Conservation (phyloP, 805 yeast genomes). For the Hanseniaspora hatyaiensis region DNA sequence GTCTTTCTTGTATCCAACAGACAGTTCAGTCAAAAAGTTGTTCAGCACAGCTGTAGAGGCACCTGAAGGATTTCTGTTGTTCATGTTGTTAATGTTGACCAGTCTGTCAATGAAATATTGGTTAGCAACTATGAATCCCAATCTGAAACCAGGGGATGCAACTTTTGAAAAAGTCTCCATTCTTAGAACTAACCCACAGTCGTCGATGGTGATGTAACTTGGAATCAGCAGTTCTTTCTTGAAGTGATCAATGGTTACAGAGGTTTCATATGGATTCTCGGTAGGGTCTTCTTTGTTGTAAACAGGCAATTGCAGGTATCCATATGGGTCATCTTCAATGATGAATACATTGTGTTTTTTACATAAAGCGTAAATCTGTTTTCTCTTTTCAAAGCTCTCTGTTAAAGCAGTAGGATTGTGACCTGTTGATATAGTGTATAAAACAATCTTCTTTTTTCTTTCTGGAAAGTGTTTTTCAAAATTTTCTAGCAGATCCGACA, state of each 20-base stretch:
- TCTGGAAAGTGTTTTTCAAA: constrained; percentile 43
- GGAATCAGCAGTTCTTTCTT: constrained; percentile 36
- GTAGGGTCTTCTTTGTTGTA: constrained; percentile 26
- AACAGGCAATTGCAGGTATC: constrained; percentile 42
- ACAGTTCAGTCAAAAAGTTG: constrained; percentile 38
- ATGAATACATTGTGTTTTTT: constrained; percentile 46
- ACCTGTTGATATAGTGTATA: constrained; percentile 59
- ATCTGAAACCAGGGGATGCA: constrained; percentile 55
- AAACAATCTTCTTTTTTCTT: constrained; percentile 40
- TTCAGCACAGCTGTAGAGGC: constrained; percentile 45
- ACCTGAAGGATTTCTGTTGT: constrained; percentile 48
- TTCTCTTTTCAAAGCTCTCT: constrained; percentile 38
- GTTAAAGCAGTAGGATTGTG: constrained; percentile 61
- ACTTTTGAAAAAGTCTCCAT: constrained; percentile 55
- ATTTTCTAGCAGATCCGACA: constrained; percentile 41
- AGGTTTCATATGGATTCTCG: constrained; percentile 26
- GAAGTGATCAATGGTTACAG: constrained; percentile 34
- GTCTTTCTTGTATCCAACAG: constrained; percentile 19
- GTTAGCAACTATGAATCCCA: constrained; percentile 49
- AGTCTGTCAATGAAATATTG: constrained; percentile 36
- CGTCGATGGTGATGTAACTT: constrained; percentile 43
- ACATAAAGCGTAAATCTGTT: constrained; percentile 41
- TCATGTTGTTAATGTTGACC: constrained; percentile 33
- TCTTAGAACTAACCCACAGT: constrained; percentile 48
- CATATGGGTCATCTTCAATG: constrained; percentile 63